Conservation (phyloP, 2,329 filamentous ascomycete species). For the Harringtonia lauricola region DNA sequence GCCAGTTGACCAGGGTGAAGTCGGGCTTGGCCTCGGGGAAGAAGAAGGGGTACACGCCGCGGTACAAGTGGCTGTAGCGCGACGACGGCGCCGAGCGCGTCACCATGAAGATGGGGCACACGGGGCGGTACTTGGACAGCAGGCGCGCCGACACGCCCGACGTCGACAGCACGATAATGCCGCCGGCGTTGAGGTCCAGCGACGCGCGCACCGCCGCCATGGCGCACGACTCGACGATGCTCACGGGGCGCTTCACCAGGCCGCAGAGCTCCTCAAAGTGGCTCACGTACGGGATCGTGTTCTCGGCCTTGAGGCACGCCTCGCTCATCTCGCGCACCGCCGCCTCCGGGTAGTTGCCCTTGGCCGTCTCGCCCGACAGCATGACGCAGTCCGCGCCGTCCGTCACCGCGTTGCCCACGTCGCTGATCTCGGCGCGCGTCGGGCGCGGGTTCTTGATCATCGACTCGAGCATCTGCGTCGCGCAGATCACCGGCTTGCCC, state of each 20-base stretch:
- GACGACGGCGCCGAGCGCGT: slow-evolving; percentile 77
- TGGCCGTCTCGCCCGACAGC: slow-evolving; percentile 98
- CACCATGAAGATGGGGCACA: slow-evolving; percentile 99
- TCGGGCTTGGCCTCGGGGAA: slow-evolving; percentile 92
- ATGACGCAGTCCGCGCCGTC: slow-evolving; percentile 99
- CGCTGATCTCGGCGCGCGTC: slow-evolving; percentile 95
- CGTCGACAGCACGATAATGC: slow-evolving; percentile 91
- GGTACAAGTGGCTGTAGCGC: slow-evolving; percentile 89
- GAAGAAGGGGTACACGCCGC: slow-evolving; percentile 94
- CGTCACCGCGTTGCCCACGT: slow-evolving; percentile 95
- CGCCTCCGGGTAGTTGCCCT: slow-evolving; percentile 88
- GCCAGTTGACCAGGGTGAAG: slow-evolving; percentile 88
- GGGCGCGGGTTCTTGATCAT: slow-evolving; percentile 99
- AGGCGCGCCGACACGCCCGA: slow-evolving; percentile 91
- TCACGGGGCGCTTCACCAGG: slow-evolving; percentile 71
- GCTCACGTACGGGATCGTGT: slow-evolving; percentile 92
- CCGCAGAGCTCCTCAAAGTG: slow-evolving; percentile 92
- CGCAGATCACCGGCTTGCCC: slow-evolving; percentile 97
- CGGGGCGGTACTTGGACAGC: slow-evolving; percentile 95
- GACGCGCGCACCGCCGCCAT: slow-evolving; percentile 95
- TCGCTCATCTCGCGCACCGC: slow-evolving; percentile 97
- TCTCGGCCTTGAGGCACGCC: slow-evolving; percentile 91
- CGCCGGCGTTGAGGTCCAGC: slow-evolving; percentile 90
- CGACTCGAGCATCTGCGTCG: slow-evolving; percentile 98
- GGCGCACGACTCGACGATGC: slow-evolving; percentile 84